Percentiles rank a stretch among this genome's conserved stretches.
Conservation (phyloP, 163 green algal species). For the Scenedesmus sp. region DNA sequence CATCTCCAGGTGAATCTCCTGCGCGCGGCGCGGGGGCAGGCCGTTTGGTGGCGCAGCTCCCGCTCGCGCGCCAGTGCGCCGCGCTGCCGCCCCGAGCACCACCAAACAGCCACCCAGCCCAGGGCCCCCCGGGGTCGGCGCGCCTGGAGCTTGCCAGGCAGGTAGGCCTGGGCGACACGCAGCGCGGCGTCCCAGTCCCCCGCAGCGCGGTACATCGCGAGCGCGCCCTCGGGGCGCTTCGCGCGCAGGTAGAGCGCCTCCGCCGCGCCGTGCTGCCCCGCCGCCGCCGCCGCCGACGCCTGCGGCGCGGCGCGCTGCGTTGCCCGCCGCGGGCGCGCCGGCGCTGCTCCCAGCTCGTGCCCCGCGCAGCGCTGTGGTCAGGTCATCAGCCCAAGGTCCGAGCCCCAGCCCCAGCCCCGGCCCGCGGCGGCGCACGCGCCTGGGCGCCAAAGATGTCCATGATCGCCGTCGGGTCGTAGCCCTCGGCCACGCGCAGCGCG, state of each 20-base stretch:
- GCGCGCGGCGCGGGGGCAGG: neutral
- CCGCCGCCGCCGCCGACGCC: constrained; percentile 3
- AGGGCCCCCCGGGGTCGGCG: too few relatives aligned
- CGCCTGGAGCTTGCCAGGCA: constrained; percentile 62
- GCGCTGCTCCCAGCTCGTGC: too few relatives aligned
- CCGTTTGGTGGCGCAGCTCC: neutral
- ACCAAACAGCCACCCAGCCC: neutral
- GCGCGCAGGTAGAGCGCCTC: constrained; percentile 78
- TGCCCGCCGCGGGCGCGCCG: too few relatives aligned
- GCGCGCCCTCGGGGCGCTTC: constrained; percentile 73
- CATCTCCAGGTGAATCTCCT: constrained; percentile 55
- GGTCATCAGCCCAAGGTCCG: too few relatives aligned
- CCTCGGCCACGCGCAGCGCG: constrained; percentile 79
- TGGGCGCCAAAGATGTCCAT: constrained; percentile 68
- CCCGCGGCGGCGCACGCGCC: constrained; percentile 33
- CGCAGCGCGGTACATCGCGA: constrained; percentile 79
- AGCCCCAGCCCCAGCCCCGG: too few relatives aligned
- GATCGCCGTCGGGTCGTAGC: constrained; percentile 66
- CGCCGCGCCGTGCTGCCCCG: constrained; percentile 40
- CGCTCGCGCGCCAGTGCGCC: neutral
- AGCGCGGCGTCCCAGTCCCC: constrained; percentile 79
- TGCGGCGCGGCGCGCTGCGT: neutral
- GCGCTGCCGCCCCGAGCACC: neutral
- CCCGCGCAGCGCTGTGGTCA: too few relatives aligned
- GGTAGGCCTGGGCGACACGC: constrained; percentile 79